A percentile compares a stretch with the other conserved stretches of the same genome.
These are phyloP conservation scores for Apiotrichum laibachii DNA, from an alignment of 1,284 basidiomycete genomes.

Conservation along the genomic window DNA sequence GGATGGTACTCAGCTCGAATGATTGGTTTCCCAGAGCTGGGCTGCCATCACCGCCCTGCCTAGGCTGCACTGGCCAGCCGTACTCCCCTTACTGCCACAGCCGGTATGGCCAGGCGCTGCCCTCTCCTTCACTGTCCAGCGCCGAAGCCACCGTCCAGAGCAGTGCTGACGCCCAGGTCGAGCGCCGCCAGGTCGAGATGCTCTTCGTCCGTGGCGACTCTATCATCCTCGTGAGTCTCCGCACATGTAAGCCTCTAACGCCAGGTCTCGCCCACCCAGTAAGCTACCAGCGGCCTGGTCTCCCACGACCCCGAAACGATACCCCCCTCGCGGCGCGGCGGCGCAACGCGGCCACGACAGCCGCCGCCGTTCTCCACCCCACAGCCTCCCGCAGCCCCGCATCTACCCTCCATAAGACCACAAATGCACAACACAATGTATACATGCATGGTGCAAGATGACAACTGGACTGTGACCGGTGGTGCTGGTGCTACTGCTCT, in stretches of 20 bases:
- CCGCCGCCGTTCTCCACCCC: too few relatives aligned
- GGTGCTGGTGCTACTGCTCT: background rate
- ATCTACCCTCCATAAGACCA: too few relatives aligned
- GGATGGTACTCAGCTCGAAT: too few relatives aligned
- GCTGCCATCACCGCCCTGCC: too few relatives aligned
- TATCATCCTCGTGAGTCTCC: conserved; percentile 71
- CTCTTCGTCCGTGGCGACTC: conserved; percentile 95
- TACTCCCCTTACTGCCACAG: background rate
- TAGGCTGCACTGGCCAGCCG: too few relatives aligned
- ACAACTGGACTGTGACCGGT: conserved; percentile 1
- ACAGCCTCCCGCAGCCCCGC: too few relatives aligned
- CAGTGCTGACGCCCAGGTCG: conserved; percentile 60
- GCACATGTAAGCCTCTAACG: background rate
- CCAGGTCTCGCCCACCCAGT: conserved; percentile 24
- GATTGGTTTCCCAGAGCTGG: too few relatives aligned
- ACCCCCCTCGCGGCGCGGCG: background rate
- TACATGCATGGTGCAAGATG: conserved; percentile 17
- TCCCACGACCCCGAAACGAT: background rate
- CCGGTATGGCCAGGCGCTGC: background rate
- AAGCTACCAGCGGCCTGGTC: background rate
- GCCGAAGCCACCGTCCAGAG: background rate
- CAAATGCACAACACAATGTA: conserved; percentile 4
- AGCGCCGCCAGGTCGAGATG: conserved; percentile 95
- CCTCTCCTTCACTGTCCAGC: background rate
- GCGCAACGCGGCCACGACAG: too few relatives aligned